These are phyloP conservation scores for Cladophialophora psammophila DNA, from an alignment of 2,329 filamentous ascomycete genomes.

Conservation along the genomic window DNA sequence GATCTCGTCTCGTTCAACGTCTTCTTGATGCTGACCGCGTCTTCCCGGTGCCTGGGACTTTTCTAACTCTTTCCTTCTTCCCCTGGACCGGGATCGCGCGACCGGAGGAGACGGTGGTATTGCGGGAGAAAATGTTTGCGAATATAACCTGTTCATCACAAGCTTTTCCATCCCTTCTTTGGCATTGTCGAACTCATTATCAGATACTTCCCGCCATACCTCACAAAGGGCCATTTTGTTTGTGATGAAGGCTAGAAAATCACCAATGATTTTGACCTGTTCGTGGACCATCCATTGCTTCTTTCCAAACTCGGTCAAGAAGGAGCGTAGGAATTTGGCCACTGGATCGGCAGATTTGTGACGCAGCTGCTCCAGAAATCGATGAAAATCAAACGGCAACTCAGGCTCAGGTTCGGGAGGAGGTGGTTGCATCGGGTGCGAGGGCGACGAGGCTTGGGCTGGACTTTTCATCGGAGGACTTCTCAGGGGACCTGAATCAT, in stretches of 20 bases:
- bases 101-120: slow-evolving; percentile 82
- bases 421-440: slow-evolving; percentile 49
- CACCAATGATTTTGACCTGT: slow-evolving; percentile 97
- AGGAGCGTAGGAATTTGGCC: slow-evolving; percentile 92
- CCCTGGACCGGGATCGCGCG: slow-evolving; percentile 64
- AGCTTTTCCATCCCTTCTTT: slow-evolving; percentile 99
- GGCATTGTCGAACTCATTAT: slow-evolving; percentile 97
- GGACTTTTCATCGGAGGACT: slow-evolving; percentile 43
- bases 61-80: slow-evolving; percentile 72
- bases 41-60: slow-evolving; percentile 79
- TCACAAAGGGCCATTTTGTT: slow-evolving; percentile 99
- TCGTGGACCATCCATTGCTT: slow-evolving; percentile 99
- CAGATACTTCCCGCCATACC: slow-evolving; percentile 93
- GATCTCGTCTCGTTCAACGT: slow-evolving; percentile 96
- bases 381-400: slow-evolving; percentile 94
- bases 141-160: slow-evolving; percentile 97
- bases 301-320: slow-evolving; percentile 92
- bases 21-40: slow-evolving; percentile 94
- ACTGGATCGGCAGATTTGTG: slow-evolving; percentile 98
- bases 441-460: slow-evolving; percentile 19
- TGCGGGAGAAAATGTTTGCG: slow-evolving; percentile 93
- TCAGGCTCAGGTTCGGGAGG: slow-evolving; percentile 82
- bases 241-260: slow-evolving; percentile 94
- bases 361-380: slow-evolving; percentile 92
- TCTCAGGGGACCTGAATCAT: slow-evolving; percentile 38